Evolutionary conservation across 441 rosid species (phyloP).

Genomic region (Eugenia klotzschiana): DNA sequence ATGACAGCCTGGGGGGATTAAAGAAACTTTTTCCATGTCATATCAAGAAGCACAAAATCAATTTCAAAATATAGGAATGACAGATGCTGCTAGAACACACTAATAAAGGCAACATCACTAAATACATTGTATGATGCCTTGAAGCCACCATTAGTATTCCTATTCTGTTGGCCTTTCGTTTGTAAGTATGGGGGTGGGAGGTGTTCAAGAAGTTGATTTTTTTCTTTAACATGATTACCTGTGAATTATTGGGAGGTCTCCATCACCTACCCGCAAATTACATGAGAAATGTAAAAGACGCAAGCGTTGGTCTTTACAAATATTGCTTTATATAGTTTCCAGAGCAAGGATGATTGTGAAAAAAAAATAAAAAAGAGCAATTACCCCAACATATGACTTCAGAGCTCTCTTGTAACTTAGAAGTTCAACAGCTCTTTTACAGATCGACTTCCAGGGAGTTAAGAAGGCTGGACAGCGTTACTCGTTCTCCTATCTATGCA

Average conservation of each 20-base stretch:
- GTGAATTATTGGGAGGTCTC: not conserved
- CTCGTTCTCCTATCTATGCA: slow-evolving; percentile 88
- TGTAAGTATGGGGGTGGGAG: not conserved
- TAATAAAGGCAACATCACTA: not conserved
- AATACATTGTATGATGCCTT: not conserved
- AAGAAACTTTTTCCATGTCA: not conserved
- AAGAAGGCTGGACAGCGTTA: slow-evolving; percentile 86
- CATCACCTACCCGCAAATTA: not conserved
- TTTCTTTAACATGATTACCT: not conserved
- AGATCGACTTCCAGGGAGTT: slow-evolving; percentile 95
- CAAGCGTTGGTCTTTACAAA: not conserved
- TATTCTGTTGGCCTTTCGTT: not conserved
- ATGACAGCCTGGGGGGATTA: not conserved
- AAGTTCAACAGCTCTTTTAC: slow-evolving; percentile 71
- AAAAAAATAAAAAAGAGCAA: not conserved
- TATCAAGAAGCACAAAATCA: not conserved
- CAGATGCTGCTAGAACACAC: not conserved
- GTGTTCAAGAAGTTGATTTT: not conserved
- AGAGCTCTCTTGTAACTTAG: slow-evolving; percentile 11
- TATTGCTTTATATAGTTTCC: not conserved
- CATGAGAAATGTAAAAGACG: not conserved
- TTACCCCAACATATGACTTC: not conserved
- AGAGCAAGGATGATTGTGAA: not conserved
- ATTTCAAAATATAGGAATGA: not conserved
- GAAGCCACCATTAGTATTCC: not conserved